phyloP scores from a whole-genome alignment of 139 green algal genomes.

The Eudorina sp. region DNA sequence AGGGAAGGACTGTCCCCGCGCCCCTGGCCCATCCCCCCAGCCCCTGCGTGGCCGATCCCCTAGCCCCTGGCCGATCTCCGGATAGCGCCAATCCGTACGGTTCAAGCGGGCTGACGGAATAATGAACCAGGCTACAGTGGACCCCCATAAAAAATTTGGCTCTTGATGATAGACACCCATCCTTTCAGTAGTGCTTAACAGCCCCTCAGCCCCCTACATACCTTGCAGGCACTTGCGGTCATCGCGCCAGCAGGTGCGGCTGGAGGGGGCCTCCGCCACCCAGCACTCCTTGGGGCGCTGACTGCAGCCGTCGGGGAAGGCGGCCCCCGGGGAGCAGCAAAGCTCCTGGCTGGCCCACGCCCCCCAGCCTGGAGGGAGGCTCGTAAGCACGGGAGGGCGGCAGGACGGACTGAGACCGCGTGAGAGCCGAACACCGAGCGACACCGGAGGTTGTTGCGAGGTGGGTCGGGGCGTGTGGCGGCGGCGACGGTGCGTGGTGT shows the following conservation, averaged over 20 bases:
- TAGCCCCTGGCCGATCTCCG: no score
- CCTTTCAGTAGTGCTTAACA: no score
- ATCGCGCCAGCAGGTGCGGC: constrained; percentile 62
- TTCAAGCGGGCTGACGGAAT: no score
- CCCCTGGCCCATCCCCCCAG: no score
- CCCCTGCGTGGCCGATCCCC: no score
- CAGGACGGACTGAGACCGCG: not conserved
- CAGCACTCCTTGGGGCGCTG: constrained; percentile 53
- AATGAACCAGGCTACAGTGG: no score
- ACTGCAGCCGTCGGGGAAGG: constrained; percentile 63
- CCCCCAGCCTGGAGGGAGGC: constrained; percentile 47
- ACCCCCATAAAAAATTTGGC: no score
- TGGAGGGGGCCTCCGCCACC: constrained; percentile 59
- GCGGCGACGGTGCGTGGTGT: not conserved
- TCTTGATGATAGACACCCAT: no score
- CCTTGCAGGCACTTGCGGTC: constrained; percentile 73
- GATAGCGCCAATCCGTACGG: no score
- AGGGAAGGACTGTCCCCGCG: no score
- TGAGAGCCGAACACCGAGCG: not conserved
- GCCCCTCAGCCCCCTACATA: not conserved
- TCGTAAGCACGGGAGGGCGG: not conserved
- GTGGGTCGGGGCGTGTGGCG: not conserved
- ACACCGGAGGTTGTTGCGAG: not conserved
- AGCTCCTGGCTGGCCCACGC: constrained; percentile 50
- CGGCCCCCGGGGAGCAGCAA: constrained; percentile 54